Evolutionary conservation across 1,284 basidiomycete species (phyloP), one percentile per base, ranked within the genome.

Genomic region (Blastosporella zonata): DNA sequence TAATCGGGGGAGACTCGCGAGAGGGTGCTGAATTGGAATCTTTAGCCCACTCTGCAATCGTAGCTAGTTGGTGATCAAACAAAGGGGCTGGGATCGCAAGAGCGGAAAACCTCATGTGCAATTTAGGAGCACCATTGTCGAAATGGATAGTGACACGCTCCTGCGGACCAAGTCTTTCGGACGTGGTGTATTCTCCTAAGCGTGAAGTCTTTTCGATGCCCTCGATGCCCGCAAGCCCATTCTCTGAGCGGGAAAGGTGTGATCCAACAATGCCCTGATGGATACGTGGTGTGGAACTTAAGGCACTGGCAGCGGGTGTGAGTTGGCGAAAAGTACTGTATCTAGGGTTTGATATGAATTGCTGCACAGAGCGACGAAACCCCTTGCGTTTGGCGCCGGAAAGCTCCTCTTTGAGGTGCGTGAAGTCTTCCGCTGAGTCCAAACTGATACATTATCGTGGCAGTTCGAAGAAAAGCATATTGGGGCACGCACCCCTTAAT

Each of bases 31-130:
- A 46, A 8, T 49, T 55, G 21, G 56, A 53, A 47, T 48, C 49
- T 22, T 34, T 20, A 34, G 50, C 50, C 53, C 54, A 47, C 25
- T 52, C 54, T 6, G 56, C 58, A 13, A 50, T 52, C 17, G 62
- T 55, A 2, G 59, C 59, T 54, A 64, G 46, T 21, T 52, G 61
- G 28, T 69, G 65, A 1, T 62, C 63, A 13, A 74, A 59, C 0
- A 60, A 25, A 15, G 71, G 70, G 31, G 17, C n/a, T 2, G 57
- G 47, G 13, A 82, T 59, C 36, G 73, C 69, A 28, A 82, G 63
- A 22, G 64, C 63, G 0, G 85, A 87, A 53, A 87, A 79, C 17
- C 82, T 78, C 56, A 89, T 69, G 39, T 79, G 68, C 22, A 89
- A 69, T 22, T 70, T 72, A 10, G 87, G 85, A 1, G 81, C 72